Percentiles rank a stretch among this genome's conserved stretches.
These are phyloP conservation scores for Trichoderma koningii DNA, from an alignment of 2,329 filamentous ascomycete species.

Conservation along the genomic window DNA sequence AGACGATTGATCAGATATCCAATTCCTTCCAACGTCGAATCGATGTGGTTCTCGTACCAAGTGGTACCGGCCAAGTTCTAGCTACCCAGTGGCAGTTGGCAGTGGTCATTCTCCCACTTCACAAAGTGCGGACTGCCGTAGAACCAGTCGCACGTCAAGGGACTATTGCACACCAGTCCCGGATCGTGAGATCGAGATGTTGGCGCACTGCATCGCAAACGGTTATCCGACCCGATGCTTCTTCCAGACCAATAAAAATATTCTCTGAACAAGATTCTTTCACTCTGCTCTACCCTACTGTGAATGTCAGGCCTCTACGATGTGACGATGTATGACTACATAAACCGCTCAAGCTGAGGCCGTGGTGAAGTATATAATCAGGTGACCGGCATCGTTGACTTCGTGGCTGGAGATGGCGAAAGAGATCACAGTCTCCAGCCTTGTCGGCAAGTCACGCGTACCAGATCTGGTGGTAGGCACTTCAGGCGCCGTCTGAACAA, in stretches of 20 bases:
- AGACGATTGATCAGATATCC: constrained; percentile 3
- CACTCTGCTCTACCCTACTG: too few species aligned
- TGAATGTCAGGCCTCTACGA: too few species aligned
- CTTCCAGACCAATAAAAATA: too few species aligned
- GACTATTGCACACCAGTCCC: background rate
- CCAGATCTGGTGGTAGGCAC: background rate
- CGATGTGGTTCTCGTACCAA: background rate
- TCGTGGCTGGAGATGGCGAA: too few species aligned
- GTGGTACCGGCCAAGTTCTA: constrained; percentile 1
- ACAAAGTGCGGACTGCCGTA: background rate
- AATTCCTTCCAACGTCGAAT: background rate
- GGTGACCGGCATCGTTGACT: too few species aligned
- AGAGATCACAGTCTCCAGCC: too few species aligned
- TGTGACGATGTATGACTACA: too few species aligned
- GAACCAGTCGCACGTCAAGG: too few species aligned
- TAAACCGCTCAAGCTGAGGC: too few species aligned
- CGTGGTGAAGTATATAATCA: too few species aligned
- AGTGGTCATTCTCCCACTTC: background rate
- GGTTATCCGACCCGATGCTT: too few species aligned
- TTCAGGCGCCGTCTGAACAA: background rate
- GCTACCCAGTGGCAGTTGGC: background rate
- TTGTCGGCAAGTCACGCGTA: background rate
- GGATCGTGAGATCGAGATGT: background rate
- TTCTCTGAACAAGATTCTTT: rapidly evolving
- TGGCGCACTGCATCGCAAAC: too few species aligned